Evolutionary conservation across 2,329 filamentous ascomycete genomes (phyloP).

Genomic region (Botrytis fragariae): DNA sequence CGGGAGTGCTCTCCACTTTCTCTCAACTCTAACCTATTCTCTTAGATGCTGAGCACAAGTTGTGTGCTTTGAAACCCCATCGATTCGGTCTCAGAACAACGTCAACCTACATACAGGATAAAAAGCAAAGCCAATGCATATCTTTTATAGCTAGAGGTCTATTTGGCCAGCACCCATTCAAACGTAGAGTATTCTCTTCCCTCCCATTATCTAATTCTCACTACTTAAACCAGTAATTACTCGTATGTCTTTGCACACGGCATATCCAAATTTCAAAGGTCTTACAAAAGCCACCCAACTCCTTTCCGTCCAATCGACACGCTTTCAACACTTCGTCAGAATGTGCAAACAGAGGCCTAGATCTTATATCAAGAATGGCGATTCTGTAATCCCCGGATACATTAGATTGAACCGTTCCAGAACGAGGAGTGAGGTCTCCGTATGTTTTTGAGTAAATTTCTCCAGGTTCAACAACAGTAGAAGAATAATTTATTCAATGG

Average conservation of each 20-base stretch:
- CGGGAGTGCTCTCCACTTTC: too few relatives aligned
- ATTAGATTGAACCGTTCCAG: neutral
- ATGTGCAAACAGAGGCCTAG: neutral
- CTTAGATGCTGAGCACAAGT: too few relatives aligned
- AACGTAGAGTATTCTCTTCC: too few relatives aligned
- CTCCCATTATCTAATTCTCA: too few relatives aligned
- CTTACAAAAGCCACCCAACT: neutral
- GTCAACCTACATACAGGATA: neutral
- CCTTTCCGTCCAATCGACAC: neutral
- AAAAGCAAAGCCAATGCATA: neutral
- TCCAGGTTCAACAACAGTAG: too few relatives aligned
- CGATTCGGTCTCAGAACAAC: fast-evolving
- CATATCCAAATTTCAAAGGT: neutral
- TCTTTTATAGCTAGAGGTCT: neutral
- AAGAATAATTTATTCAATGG: too few relatives aligned
- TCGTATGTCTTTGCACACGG: neutral
- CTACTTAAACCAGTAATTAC: too few relatives aligned
- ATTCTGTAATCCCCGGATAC: neutral
- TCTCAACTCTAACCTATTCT: too few relatives aligned
- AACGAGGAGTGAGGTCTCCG: too few relatives aligned
- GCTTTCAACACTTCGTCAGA: neutral
- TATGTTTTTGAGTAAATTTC: too few relatives aligned
- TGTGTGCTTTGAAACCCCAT: neutral
- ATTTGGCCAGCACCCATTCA: neutral
- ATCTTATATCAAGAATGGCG: neutral